A percentile compares a stretch with the other conserved stretches of the same genome.
Conservation (phyloP, 805 yeast genomes). For the Candida sonorensis region DNA sequence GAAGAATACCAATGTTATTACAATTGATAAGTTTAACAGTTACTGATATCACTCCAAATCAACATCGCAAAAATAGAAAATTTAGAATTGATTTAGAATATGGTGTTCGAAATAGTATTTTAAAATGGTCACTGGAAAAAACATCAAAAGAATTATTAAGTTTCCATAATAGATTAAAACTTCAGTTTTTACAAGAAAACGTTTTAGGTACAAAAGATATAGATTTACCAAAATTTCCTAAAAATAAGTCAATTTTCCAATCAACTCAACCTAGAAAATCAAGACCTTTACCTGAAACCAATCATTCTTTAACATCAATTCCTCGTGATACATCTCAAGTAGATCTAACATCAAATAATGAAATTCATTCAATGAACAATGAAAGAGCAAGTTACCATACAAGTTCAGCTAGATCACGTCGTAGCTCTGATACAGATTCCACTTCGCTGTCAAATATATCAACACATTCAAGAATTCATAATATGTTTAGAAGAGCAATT, state of each 20-base stretch:
- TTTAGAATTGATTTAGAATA: slow-evolving; percentile 77
- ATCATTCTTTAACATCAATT: no score
- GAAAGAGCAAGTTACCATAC: no score
- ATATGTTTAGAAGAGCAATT: slow-evolving; percentile 7
- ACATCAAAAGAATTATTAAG: slow-evolving; percentile 65
- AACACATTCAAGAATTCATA: slow-evolving; percentile 2
- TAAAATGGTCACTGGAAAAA: slow-evolving; percentile 75
- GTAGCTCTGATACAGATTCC: no score
- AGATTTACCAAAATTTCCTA: slow-evolving; percentile 33
- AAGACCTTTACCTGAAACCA: no score
- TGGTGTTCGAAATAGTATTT: slow-evolving; percentile 74
- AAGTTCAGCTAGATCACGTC: no score
- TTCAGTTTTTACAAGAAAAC: slow-evolving; percentile 40
- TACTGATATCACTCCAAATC: slow-evolving; percentile 38
- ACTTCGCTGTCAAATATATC: no score
- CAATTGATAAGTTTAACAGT: slow-evolving; percentile 66
- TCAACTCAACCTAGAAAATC: no score
- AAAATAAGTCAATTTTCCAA: slow-evolving; percentile 17
- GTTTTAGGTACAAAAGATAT: slow-evolving; percentile 20
- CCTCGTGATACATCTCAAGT: no score
- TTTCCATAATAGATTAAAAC: slow-evolving; percentile 62
- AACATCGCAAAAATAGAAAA: slow-evolving; percentile 33
- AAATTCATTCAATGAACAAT: no score
- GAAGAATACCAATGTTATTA: slow-evolving; percentile 76
- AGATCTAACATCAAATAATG: no score